Percentiles rank a stretch among this genome's conserved stretches.
Conservation (phyloP, 176 grass and related monocot species). For the Alopecurus myosuroides region DNA sequence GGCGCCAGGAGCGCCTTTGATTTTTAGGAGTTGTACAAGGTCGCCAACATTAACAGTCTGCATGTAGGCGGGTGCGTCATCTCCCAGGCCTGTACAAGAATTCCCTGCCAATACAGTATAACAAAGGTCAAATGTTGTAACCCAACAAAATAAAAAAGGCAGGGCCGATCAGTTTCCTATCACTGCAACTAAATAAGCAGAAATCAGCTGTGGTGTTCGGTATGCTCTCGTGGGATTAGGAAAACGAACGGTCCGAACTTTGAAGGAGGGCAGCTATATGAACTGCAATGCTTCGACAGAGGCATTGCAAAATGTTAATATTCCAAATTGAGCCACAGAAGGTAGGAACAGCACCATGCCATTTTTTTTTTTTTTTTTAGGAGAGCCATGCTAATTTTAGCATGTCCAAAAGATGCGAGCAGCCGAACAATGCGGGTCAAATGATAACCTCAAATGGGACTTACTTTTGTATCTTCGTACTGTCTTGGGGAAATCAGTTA, state of each 20-base stretch:
- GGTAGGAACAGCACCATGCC: not conserved
- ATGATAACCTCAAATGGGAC: not conserved
- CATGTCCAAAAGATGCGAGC: not conserved
- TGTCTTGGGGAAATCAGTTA: constrained; percentile 83
- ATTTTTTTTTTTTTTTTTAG: too few relatives aligned
- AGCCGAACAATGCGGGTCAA: not conserved
- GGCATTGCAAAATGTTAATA: not conserved
- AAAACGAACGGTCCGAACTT: not conserved
- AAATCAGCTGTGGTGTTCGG: not conserved
- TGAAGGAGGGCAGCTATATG: not conserved
- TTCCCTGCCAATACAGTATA: constrained; percentile 39
- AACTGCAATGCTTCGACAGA: not conserved
- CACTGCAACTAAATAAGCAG: not conserved
- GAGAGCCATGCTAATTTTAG: not conserved
- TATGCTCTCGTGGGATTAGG: not conserved
- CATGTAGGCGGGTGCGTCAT: constrained; percentile 46
- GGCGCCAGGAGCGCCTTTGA: not conserved
- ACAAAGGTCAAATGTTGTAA: not conserved
- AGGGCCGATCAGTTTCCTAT: not conserved
- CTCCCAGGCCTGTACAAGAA: constrained; percentile 37
- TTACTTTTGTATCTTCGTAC: constrained; percentile 77
- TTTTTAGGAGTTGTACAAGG: constrained; percentile 14
- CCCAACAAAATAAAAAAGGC: not conserved
- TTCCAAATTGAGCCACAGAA: not conserved
- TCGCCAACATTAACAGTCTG: not conserved